Percentiles rank a stretch among this genome's conserved stretches.
These are phyloP conservation scores for Pisolithus sp. DNA, from an alignment of 768 basidiomycete genomes.

Conservation along the genomic window DNA sequence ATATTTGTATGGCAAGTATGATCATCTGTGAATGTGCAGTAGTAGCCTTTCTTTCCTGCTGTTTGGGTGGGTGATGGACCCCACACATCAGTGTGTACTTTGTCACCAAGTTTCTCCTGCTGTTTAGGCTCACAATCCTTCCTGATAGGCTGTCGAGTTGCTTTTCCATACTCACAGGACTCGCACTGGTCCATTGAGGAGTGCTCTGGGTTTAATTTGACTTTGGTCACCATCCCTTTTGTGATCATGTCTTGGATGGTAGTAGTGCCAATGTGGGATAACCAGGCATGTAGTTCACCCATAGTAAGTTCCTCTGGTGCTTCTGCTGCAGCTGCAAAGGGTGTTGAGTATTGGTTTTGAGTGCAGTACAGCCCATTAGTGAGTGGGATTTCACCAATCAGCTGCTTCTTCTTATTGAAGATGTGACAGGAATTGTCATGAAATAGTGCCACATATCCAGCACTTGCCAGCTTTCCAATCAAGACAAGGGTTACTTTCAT, in stretches of 20 bases:
- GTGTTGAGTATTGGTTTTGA: neutral
- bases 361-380: neutral
- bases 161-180: conserved; percentile 7
- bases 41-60: too few species aligned
- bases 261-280: neutral
- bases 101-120: neutral
- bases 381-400: conserved; percentile 1
- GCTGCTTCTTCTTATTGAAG: neutral
- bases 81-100: conserved; percentile 22
- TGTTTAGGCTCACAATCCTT: neutral
- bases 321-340: neutral
- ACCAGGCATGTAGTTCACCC: neutral
- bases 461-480: neutral
- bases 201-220: neutral
- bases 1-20: neutral
- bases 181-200: conserved; percentile 1
- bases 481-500: conserved; percentile 5
- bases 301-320: neutral
- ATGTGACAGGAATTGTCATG: neutral
- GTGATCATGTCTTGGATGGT: neutral
- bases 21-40: too few species aligned
- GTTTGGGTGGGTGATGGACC: conserved; percentile 18
- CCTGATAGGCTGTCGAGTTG: conserved; percentile 2
- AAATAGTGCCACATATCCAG: conserved; percentile 4
- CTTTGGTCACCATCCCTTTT: neutral